These are phyloP conservation scores for Cardamine chenopodiifolia DNA, from an alignment of 345 rosid genomes.

Conservation along the genomic window DNA sequence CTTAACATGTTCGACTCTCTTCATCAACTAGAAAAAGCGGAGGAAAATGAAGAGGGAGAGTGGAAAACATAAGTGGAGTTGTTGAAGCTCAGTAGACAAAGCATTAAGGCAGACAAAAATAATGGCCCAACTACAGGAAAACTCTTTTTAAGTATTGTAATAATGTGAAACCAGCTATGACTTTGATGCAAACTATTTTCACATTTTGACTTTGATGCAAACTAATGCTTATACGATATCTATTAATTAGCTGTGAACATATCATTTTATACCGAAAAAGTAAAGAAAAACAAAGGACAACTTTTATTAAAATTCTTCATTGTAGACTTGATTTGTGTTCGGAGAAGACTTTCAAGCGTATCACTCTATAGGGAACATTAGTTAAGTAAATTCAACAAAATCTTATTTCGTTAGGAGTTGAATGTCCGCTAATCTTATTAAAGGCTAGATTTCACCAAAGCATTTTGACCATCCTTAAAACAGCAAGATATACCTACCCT, in stretches of 20 bases:
- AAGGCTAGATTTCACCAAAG: not conserved
- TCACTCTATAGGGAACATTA: not conserved
- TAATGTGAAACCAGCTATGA: conserved; percentile 9
- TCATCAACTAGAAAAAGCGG: not conserved
- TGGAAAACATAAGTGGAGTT: conserved; percentile 48
- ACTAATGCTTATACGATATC: not conserved
- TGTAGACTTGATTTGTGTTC: not conserved
- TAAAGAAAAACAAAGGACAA: too few relatives aligned
- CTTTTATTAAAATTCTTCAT: too few relatives aligned
- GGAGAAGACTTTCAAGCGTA: not conserved
- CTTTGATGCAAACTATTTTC: conserved; percentile 10
- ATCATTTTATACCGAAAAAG: too few relatives aligned
- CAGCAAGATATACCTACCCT: too few relatives aligned
- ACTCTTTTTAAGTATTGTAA: not conserved
- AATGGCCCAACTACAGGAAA: conserved; percentile 19
- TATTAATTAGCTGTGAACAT: not conserved
- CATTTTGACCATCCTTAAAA: not conserved
- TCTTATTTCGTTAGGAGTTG: not conserved
- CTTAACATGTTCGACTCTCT: not conserved
- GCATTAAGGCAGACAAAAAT: conserved; percentile 43
- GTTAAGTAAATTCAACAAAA: not conserved
- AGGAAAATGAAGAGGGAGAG: conserved; percentile 29
- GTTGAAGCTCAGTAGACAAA: conserved; percentile 45
- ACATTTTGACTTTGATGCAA: not conserved
- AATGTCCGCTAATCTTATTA: not conserved